Evolutionary conservation across 208 protist species (phyloP).

Genomic region (Leishmania aethiopica): DNA sequence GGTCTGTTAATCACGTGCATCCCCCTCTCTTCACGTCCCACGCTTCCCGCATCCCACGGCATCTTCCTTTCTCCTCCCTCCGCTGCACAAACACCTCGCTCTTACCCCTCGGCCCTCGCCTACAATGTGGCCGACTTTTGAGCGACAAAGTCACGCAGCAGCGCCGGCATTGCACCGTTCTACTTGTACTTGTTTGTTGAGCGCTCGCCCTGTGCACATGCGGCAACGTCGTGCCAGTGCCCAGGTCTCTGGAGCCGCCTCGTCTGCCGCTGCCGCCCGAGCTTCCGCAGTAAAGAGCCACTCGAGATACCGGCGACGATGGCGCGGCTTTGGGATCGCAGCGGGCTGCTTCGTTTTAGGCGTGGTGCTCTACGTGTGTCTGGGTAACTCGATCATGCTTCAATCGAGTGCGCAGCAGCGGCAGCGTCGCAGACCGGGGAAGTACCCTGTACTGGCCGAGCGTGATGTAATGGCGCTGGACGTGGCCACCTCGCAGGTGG

Average conservation of each 20-base stretch:
- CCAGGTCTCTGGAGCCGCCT: neutral
- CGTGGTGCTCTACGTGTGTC: conserved; percentile 12
- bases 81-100: neutral
- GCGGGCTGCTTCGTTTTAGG: conserved; percentile 18
- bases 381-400: neutral
- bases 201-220: neutral
- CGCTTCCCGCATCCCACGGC: neutral
- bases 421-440: neutral
- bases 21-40: no score
- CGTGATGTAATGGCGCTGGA: conserved; percentile 29
- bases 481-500: conserved; percentile 17
- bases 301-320: neutral
- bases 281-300: neutral
- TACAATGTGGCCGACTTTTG: neutral
- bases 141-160: neutral
- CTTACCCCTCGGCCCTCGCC: neutral
- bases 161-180: neutral
- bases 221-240: neutral
- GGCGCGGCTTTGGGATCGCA: conserved; percentile 17
- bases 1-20: neutral
- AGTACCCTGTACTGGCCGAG: conserved; percentile 18
- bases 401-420: neutral
- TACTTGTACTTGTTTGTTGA: neutral
- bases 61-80: neutral
- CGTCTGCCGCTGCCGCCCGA: neutral